phyloP scores from a whole-genome alignment of 1,139 yeast genomes.

The Geotrichum klebahnii region DNA sequence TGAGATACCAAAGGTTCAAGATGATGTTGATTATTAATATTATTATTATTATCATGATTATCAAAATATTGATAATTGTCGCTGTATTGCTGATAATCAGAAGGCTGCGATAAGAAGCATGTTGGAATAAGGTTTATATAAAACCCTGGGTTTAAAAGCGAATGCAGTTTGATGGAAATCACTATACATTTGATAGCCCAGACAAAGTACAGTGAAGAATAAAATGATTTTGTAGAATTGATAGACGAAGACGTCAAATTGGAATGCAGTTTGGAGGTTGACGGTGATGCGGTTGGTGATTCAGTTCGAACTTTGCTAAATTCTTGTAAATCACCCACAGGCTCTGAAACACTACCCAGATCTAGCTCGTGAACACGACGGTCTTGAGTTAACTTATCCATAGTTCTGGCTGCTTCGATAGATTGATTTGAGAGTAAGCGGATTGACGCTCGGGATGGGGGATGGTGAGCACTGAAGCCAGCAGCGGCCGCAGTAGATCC shows the following conservation, averaged over 20 bases:
- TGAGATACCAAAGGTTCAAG: too few relatives aligned
- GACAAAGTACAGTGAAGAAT: not conserved
- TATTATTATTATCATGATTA: too few relatives aligned
- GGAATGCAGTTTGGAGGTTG: too few relatives aligned
- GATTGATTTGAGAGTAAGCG: constrained; percentile 5
- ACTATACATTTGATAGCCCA: not conserved
- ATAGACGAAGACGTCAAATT: not conserved
- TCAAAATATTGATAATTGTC: too few relatives aligned
- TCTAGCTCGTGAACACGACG: not conserved
- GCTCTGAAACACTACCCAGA: too few relatives aligned
- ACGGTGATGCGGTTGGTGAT: not conserved
- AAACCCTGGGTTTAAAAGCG: too few relatives aligned
- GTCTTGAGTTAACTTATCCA: not conserved
- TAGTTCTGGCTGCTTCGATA: constrained; percentile 6
- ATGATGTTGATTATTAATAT: too few relatives aligned
- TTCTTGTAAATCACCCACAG: not conserved
- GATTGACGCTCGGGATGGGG: constrained; percentile 1
- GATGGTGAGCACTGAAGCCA: not conserved
- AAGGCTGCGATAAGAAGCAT: too few relatives aligned
- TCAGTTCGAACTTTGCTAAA: not conserved
- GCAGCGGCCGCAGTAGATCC: not conserved
- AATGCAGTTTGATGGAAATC: not conserved
- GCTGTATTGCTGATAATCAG: too few relatives aligned
- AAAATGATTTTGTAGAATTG: not conserved
- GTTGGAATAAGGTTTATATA: too few relatives aligned